Conservation (phyloP, 1,284 basidiomycete species). For the Pseudozyma sp. region DNA sequence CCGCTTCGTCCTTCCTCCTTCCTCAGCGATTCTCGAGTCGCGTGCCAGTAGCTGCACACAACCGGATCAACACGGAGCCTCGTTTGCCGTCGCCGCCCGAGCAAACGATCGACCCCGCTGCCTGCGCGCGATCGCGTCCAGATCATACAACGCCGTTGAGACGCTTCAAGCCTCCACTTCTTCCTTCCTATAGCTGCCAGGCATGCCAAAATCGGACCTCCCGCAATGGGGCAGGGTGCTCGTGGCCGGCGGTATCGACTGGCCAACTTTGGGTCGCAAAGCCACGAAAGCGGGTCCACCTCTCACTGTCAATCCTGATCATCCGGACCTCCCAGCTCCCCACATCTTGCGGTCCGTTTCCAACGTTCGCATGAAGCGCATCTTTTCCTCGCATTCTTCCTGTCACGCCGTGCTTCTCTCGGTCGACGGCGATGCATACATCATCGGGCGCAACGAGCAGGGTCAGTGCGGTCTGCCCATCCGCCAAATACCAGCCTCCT, state of each 20-base stretch:
- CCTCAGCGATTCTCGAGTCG: too few relatives aligned
- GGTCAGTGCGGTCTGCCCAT: slow-evolving; percentile 67
- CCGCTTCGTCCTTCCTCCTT: too few relatives aligned
- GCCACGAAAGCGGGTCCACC: slow-evolving; percentile 39
- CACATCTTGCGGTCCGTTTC: slow-evolving; percentile 87
- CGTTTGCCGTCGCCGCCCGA: too few relatives aligned
- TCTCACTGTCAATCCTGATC: slow-evolving; percentile 38
- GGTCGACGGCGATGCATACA: slow-evolving; percentile 80
- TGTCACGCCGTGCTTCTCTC: slow-evolving; percentile 56
- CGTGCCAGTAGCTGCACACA: too few relatives aligned
- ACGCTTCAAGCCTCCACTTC: too few relatives aligned
- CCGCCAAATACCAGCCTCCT: slow-evolving; percentile 65
- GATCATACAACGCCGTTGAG: too few relatives aligned
- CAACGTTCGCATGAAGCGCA: slow-evolving; percentile 73
- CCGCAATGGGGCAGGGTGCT: slow-evolving; percentile 73
- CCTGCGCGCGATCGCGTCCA: background rate
- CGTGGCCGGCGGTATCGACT: slow-evolving; percentile 85
- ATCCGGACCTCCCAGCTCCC: slow-evolving; percentile 83
- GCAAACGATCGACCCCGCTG: background rate
- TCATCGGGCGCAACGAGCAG: slow-evolving; percentile 82
- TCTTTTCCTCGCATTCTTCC: slow-evolving; percentile 56
- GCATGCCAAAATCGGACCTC: slow-evolving; percentile 35
- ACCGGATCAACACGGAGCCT: too few relatives aligned
- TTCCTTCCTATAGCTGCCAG: background rate
- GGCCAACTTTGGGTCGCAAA: slow-evolving; percentile 72